Conservation (phyloP, 2,329 filamentous ascomycete species). For the Diaporthe humulicola region DNA sequence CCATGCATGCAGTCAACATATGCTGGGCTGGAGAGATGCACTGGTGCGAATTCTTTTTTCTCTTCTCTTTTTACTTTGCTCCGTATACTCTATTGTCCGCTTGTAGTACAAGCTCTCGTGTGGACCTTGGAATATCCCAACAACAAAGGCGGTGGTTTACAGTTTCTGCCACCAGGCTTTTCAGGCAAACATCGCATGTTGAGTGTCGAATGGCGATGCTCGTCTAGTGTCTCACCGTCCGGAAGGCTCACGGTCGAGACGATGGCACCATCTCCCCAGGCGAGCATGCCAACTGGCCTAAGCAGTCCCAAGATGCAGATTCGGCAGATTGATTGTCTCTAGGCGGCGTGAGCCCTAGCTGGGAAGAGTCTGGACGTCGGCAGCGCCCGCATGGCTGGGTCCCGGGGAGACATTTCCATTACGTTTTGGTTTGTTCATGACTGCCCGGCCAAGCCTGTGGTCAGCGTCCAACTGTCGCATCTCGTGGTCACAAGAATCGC, state of each 20-base stretch:
- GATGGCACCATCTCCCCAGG: constrained; percentile 52
- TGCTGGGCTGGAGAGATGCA: background rate
- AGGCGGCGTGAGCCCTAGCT: background rate
- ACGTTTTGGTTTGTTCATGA: constrained; percentile 44
- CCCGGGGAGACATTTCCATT: constrained; percentile 39
- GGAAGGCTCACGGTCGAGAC: background rate
- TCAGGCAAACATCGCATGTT: background rate
- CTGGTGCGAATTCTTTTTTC: background rate
- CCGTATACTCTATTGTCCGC: background rate
- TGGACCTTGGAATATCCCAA: background rate
- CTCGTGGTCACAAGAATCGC: constrained; percentile 25
- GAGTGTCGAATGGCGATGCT: background rate
- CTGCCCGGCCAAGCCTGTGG: constrained; percentile 21
- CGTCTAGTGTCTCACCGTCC: background rate
- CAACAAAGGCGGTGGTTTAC: background rate
- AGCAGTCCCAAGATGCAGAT: background rate
- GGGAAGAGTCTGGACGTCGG: constrained; percentile 22
- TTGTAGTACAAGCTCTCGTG: background rate
- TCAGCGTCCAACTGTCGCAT: constrained; percentile 26
- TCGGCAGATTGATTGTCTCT: background rate
- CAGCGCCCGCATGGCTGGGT: constrained; percentile 27
- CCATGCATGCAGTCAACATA: background rate
- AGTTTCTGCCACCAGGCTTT: background rate
- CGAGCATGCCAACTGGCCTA: constrained; percentile 58
- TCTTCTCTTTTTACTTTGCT: background rate